Evolutionary conservation across 75 land plant species (phyloP), one percentile per base, ranked within the genome.

Genomic region (Pinus tabuliformis): DNA sequence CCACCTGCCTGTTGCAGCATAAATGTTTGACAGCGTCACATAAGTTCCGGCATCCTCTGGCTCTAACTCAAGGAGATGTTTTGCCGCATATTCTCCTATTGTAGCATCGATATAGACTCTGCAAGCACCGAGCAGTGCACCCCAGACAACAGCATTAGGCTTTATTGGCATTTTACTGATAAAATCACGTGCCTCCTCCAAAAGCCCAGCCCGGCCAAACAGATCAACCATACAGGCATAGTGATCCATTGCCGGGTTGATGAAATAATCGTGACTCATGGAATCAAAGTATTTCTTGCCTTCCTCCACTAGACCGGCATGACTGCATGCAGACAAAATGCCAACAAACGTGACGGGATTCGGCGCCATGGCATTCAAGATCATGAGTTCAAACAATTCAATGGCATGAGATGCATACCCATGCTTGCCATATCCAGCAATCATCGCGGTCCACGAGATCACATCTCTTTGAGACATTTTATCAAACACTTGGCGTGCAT

Each of bases 281-380:
- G 62, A 18, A 60, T 60, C 62, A 20, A 60, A 60, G 21, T 20
- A 60, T 60, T 60, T 60, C 22, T 20, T 20, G 5, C 62, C 62
- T 22, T 60, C 62, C 20, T 60, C 62, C 62, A 60, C 62, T 20
- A 60, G 62, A 20, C 62, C 62, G 1, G 62, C 62, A 20, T 60
- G 62, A 21, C 62, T 60, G 77, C 80, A 76, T 37, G 81, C 81
- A 20, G n/a, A 20, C n/a, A 80, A 73, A 17, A 75, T 64, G 58
- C 57, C 49, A 4, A 73, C 36, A 15, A 62, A 64, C 9, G 59
- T 75, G 15, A 58, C 76, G 57, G 13, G 21, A 57, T 75, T 56
- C n/a, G 61, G 61, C 61, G 30, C 24, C 21, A 75, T 16, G 16
- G 28, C 61, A 54, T 7, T 75, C 61, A 57, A 18, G 7, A 24